Base-by-base conservation (phyloP, 2,329 filamentous ascomycete genomes). In the Monilinia polystroma region DNA sequence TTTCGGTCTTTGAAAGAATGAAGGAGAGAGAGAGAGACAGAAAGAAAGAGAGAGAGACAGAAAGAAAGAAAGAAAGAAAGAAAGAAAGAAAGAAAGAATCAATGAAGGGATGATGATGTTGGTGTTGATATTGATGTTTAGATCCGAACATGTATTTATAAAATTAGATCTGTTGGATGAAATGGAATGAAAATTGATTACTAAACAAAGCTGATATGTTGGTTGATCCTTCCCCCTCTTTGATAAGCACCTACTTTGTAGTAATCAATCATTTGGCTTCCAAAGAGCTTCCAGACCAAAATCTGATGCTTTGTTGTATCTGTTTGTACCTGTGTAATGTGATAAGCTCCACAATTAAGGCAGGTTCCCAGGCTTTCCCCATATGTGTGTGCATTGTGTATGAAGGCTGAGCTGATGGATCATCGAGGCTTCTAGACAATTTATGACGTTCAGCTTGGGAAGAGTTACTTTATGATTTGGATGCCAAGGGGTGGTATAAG, bases 261-360 rank as follows among this genome's bases (percentile, higher is more conserved):
- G 29, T 29, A 29, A 29, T 45, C 12, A 12, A 47, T 45, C 38
- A 29, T 35, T 43, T 29, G 20, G 56, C 45, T 47, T 47, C 29
- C 29, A 47, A 12, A 32, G 56, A 45, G 38, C 45, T 45, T 58
- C 41, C 41, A 32, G 56, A 26, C 7, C 45, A 20, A 47, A 20
- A 6, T 20, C 16, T n/a, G 41, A 26, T 45, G 56, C 56, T 58
- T 58, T 47, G 56, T 32, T 29, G 6, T 32, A 45, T n/a, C 23
- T 45, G 41, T 35, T 8, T 1, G 32, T 35, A 35, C 32, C 32
- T 18, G 41, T 14, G 41, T 14, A 45, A 45, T 18, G 41, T 4
- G 41, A 45, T 7, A 29, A 23, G 32, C 56, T 58, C 56, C 56
- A 43, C 56, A 58, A 58, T 47, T 41, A 41, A 41, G 56, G 38